phyloP scores from a whole-genome alignment of 2,329 filamentous ascomycete genomes.

The Zymoseptoria pseudotritici region DNA sequence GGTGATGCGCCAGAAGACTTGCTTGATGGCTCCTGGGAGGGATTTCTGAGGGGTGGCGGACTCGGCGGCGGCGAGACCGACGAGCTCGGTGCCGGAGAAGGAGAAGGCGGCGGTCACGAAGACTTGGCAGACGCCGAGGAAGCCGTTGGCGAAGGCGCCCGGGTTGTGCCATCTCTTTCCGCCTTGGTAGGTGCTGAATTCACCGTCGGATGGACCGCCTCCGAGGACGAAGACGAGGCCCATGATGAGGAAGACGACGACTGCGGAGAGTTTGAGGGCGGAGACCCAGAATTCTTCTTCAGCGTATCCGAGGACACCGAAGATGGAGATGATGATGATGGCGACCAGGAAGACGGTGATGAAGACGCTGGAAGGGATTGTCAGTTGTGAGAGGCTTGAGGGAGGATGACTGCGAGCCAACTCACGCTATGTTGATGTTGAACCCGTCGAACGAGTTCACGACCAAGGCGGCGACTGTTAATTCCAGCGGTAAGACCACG shows the following conservation, averaged over 20 bases:
- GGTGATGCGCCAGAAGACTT: slow-evolving; percentile 90
- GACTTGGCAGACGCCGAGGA: slow-evolving; percentile 57
- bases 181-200: slow-evolving; percentile 37
- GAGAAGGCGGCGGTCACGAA: slow-evolving; percentile 58
- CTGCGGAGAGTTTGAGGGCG: slow-evolving; percentile 31
- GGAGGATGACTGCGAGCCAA: not conserved
- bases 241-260: slow-evolving; percentile 56
- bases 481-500: slow-evolving; percentile 21
- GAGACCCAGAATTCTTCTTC: slow-evolving; percentile 26
- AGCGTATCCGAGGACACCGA: slow-evolving; percentile 24
- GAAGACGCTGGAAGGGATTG: slow-evolving; percentile 8
- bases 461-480: slow-evolving; percentile 20
- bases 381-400: not conserved
- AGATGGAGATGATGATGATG: slow-evolving; percentile 21
- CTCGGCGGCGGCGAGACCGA: slow-evolving; percentile 66
- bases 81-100: slow-evolving; percentile 56
- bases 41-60: slow-evolving; percentile 73
- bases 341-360: slow-evolving; percentile 19
- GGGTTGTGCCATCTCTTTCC: slow-evolving; percentile 40
- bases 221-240: slow-evolving; percentile 52
- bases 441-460: slow-evolving; percentile 21
- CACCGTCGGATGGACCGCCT: slow-evolving; percentile 42
- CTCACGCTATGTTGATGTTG: slow-evolving; percentile 13
- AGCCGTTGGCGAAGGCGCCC: slow-evolving; percentile 46
- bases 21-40: slow-evolving; percentile 79